Base-by-base conservation (phyloP, 805 yeast genomes). In the Wickerhamomyces alni region DNA sequence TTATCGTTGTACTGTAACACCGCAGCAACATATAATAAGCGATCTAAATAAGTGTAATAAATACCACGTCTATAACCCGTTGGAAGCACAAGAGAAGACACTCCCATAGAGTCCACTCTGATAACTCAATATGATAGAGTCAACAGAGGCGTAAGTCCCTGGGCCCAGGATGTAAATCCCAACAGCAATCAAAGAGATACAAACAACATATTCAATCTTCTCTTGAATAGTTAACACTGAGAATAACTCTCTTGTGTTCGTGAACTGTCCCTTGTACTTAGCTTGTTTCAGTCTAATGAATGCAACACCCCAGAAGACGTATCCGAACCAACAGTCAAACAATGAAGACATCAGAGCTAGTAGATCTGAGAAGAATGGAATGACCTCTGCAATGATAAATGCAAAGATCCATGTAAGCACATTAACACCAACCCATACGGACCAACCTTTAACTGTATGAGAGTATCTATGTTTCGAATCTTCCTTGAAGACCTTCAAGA, bases 281-380 rank as follows among this genome's bases (percentile, higher is more conserved):
- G 57, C 58, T 37, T 61, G 58, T 44, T 64, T 65, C 46, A 75
- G 58, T 48, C 69, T 66, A 52, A 73, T 67, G 54, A 55, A 77
- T 0, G 82, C 82, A 24, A 74, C 69, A 13, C 80, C 74, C 82
- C 82, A 77, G 48, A 76, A 77, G 7, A 76, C 74, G 48, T 75
- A 77, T 0, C 82, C 82, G 47, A 77, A 77, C 79, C 81, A 77
- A 54, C 82, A 75, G 54, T 77, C 82, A 50, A 77, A 77, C 37
- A 77, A 59, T 2, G 83, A 75, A 12, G 76, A 70, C 81, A 77
- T 75, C 48, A 77, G 59, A 3, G 80, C 67, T 26, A 77, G 61
- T 43, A 77, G 57, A 48, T 76, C 82, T 21, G 75, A 67, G 57
- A 77, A 77, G 55, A 77, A 76, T n/a, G 83, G 83, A 48, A 77